These are phyloP conservation scores for Xylaria grammica DNA, from an alignment of 495 filamentous ascomycete genomes.

Conservation along the genomic window DNA sequence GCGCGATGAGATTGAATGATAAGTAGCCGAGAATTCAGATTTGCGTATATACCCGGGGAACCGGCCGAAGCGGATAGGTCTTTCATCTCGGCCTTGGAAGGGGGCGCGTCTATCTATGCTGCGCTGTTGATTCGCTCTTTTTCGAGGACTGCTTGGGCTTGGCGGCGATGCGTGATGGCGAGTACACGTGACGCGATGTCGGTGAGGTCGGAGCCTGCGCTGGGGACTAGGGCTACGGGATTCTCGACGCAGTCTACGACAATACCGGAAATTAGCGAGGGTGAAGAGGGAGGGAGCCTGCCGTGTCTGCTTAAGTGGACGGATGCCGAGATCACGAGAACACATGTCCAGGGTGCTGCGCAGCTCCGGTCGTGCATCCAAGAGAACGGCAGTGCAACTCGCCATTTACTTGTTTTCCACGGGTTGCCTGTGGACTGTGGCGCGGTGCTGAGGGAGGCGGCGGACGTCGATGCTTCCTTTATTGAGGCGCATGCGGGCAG, in stretches of 20 bases:
- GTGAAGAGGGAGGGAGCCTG: neutral
- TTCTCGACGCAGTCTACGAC: neutral
- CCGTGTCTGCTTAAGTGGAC: constrained; percentile 30
- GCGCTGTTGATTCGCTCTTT: too few species aligned
- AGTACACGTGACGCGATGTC: neutral
- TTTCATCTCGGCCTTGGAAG: too few species aligned
- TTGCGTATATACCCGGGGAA: too few species aligned
- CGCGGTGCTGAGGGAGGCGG: constrained; percentile 18
- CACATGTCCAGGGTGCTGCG: constrained; percentile 19
- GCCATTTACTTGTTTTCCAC: constrained; percentile 37
- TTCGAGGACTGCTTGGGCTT: too few species aligned
- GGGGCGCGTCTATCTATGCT: too few species aligned
- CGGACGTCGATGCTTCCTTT: constrained; percentile 38
- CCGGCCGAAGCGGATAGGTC: too few species aligned
- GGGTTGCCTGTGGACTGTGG: constrained; percentile 33
- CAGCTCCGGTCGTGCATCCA: neutral
- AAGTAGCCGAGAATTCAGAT: too few species aligned
- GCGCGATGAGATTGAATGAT: too few species aligned
- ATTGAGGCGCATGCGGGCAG: constrained; percentile 38
- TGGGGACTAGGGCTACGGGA: neutral
- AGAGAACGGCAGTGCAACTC: neutral
- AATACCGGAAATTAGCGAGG: neutral
- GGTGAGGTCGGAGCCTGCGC: neutral
- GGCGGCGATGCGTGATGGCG: constrained; percentile 11
- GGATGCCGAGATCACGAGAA: constrained; percentile 9